Evolutionary conservation across 352 stramenopile species (phyloP), one percentile per base, ranked within the genome.

Genomic region (Thraustochytrium sp.): DNA sequence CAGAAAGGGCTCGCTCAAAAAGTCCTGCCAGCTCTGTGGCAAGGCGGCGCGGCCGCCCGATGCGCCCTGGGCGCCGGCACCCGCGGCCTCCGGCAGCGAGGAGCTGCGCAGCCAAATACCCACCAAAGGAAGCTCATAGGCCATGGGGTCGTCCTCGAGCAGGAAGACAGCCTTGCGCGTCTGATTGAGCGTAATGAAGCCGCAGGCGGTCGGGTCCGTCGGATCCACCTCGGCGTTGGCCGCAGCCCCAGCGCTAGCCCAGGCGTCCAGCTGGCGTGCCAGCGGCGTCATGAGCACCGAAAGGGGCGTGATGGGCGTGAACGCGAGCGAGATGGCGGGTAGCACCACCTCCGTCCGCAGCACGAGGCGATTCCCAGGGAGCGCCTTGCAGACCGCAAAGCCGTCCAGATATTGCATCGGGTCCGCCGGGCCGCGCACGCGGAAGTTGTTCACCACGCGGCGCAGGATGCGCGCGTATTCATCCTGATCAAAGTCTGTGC

Each of bases 111-210:
- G 18, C 68, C 68, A 80, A 80, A 80, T 51, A 2, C 68, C 68
- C 13, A 80, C 68, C 3, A 80, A n/a, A 21, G 68, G 68, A 8
- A 80, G 13, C 46, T 80, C 68, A 42, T 72, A 63, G 9, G 68
- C 48, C 68, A 80, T 61, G 23, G 68, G 68, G 49, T 80, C 68
- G 26, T 80, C 68, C 42, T 80, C 68, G 0, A 80, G 31, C 18
- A 80, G 68, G 29, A 80, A 80, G 31, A 80, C 68, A 63, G 53
- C 68, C 31, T 80, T 80, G 13, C 68, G 68, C 34, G 53, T 80
- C 44, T 80, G 68, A 26, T 80, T 80, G 2, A 80, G 38, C 26
- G 68, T 80, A 42, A 80, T 16, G 53, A 80, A 80, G 44, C 68
- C 68, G 42, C 68, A 63, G 9, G 68, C 68, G 18, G 68, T 80